Percentiles rank a stretch among this genome's conserved stretches.
Conservation (phyloP, 2,329 filamentous ascomycete species). For the Stagonosporopsis rhizophila region DNA sequence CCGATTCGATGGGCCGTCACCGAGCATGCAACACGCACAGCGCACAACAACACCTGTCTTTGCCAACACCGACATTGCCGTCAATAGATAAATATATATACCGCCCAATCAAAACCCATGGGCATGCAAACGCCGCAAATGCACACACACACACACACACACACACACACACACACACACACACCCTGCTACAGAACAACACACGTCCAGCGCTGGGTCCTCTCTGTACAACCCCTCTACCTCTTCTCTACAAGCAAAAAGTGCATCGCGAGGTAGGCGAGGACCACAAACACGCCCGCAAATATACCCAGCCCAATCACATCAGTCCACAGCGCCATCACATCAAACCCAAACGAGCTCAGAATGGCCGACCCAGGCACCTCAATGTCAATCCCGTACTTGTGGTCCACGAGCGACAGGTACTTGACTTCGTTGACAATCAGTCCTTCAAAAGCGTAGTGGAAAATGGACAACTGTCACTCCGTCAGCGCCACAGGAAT, state of each 20-base stretch:
- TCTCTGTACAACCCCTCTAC: constrained; percentile 50
- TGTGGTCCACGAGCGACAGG: constrained; percentile 87
- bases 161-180: constrained; percentile 1
- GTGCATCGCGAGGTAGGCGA: constrained; percentile 94
- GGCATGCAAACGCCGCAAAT: constrained; percentile 2
- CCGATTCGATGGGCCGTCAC: neutral
- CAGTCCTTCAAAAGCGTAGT: constrained; percentile 94
- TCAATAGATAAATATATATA: constrained; percentile 4
- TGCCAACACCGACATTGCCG: neutral
- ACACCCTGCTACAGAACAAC: too few species aligned
- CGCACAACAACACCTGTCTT: neutral
- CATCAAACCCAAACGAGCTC: constrained; percentile 93
- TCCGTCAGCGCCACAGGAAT: neutral
- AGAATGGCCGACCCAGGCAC: constrained; percentile 94
- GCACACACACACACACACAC: constrained; percentile 1
- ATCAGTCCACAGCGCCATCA: constrained; percentile 83
- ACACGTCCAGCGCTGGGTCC: constrained; percentile 3
- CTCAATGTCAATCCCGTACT: constrained; percentile 95
- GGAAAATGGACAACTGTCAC: constrained; percentile 85
- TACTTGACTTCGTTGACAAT: constrained; percentile 97
- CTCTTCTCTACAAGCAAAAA: constrained; percentile 88
- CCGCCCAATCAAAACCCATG: neutral
- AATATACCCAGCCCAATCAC: constrained; percentile 82
- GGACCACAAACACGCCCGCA: constrained; percentile 79
- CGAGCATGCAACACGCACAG: neutral